phyloP scores from a whole-genome alignment of 192 early-diverging fungal species.

The Funneliformis geosporum region DNA sequence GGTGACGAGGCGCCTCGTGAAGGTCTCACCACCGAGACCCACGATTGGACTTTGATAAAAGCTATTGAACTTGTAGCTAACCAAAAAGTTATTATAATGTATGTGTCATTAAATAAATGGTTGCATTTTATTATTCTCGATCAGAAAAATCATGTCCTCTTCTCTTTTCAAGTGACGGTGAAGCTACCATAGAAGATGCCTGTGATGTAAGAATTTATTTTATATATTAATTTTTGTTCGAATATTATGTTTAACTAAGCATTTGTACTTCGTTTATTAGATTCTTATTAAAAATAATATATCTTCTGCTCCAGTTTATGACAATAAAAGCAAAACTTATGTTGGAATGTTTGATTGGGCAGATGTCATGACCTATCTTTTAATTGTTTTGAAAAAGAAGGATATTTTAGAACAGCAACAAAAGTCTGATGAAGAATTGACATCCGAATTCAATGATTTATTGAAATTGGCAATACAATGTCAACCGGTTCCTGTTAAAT shows the following conservation, averaged over 20 bases:
- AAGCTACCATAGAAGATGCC: conserved; percentile 66
- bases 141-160: not conserved
- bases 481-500: conserved; percentile 60
- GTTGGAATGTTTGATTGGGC: conserved; percentile 87
- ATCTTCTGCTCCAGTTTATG: conserved; percentile 80
- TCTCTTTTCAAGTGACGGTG: conserved; percentile 48
- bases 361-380: conserved; percentile 76
- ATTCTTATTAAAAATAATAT: conserved; percentile 72
- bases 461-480: conserved; percentile 51
- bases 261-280: conserved; percentile 14
- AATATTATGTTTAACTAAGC: not conserved
- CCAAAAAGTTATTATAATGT: conserved; percentile 69
- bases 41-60: conserved; percentile 69
- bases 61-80: conserved; percentile 58
- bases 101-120: conserved; percentile 33
- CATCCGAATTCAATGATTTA: conserved; percentile 61
- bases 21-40: conserved; percentile 42
- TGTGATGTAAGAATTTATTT: conserved; percentile 50
- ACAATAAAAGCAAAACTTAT: conserved; percentile 54
- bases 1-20: conserved; percentile 38
- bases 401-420: conserved; percentile 35
- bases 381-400: conserved; percentile 64
- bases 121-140: not conserved
- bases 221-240: not conserved
- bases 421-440: conserved; percentile 38